phyloP scores from a whole-genome alignment of 2,329 filamentous ascomycete species.

The Ophiostoma ulmi region DNA sequence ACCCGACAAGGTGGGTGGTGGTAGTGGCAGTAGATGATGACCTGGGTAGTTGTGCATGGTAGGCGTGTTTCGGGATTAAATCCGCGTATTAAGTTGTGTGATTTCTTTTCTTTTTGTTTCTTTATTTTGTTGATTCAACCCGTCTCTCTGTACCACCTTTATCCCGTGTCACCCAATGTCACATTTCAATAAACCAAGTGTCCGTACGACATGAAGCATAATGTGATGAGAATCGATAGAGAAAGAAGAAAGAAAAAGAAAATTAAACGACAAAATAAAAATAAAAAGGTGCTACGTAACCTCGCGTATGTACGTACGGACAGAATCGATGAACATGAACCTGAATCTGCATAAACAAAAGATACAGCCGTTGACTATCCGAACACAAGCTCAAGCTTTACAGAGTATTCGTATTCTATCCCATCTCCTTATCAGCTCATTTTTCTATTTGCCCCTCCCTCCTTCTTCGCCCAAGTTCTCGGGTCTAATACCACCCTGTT shows the following conservation, averaged over 20 bases:
- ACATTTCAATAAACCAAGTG: not conserved
- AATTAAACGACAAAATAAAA: not conserved
- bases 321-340: not conserved
- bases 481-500: conserved; percentile 12
- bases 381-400: not conserved
- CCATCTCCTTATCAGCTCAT: not conserved
- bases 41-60: no score
- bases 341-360: not conserved
- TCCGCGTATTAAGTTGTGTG: not conserved
- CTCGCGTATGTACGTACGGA: conserved; percentile 12
- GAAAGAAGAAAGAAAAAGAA: not conserved
- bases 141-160: not conserved
- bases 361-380: no score
- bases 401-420: not conserved
- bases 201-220: not conserved
- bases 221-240: not conserved
- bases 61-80: no score
- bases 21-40: no score
- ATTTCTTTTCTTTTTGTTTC: not conserved
- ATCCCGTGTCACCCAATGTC: not conserved
- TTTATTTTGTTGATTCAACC: not conserved
- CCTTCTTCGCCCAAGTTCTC: not conserved
- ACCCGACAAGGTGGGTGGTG: not conserved
- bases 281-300: not conserved
- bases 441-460: conserved; percentile 13